These are phyloP conservation scores for Bathelium albidoporum DNA, from an alignment of 495 filamentous ascomycete species.

Conservation along the genomic window DNA sequence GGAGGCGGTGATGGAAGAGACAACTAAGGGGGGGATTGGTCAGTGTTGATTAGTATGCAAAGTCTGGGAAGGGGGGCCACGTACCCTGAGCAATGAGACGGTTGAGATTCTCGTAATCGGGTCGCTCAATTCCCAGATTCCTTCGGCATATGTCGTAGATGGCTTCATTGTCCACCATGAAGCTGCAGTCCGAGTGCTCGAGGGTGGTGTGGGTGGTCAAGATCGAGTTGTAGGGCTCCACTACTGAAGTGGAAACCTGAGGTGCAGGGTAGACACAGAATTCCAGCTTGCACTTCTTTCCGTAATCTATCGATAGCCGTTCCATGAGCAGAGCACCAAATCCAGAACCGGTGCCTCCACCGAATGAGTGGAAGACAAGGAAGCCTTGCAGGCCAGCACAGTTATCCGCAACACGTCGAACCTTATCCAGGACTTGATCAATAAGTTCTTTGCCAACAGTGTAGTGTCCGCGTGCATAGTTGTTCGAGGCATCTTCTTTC, in stretches of 20 bases:
- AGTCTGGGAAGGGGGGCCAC: no score
- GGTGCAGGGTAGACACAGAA: slow-evolving; percentile 98
- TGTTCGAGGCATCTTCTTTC: slow-evolving; percentile 99
- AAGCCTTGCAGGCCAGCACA: slow-evolving; percentile 97
- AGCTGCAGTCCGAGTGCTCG: slow-evolving; percentile 98
- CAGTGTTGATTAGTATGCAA: no score
- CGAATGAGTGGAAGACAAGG: slow-evolving; percentile 99
- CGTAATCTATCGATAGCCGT: slow-evolving; percentile 93
- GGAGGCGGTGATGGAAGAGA: slow-evolving; percentile 96
- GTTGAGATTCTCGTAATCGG: slow-evolving; percentile 97
- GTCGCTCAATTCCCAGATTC: slow-evolving; percentile 92
- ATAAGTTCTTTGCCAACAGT: slow-evolving; percentile 98
- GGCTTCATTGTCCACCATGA: slow-evolving; percentile 99
- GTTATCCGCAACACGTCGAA: slow-evolving; percentile 90
- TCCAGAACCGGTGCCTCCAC: slow-evolving; percentile 95
- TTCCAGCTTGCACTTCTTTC: slow-evolving; percentile 99
- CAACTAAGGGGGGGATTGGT: slow-evolving; percentile 51
- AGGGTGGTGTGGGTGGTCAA: slow-evolving; percentile 97
- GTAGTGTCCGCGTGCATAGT: slow-evolving; percentile 98
- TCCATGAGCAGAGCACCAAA: slow-evolving; percentile 98
- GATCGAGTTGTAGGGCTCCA: slow-evolving; percentile 99
- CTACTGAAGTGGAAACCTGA: slow-evolving; percentile 90
- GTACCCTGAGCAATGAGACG: slow-evolving; percentile 91
- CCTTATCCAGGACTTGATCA: slow-evolving; percentile 91
- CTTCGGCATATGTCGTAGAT: slow-evolving; percentile 99